Conservation (phyloP, 1,284 basidiomycete genomes). For the Ustanciosporium gigantosporum region DNA sequence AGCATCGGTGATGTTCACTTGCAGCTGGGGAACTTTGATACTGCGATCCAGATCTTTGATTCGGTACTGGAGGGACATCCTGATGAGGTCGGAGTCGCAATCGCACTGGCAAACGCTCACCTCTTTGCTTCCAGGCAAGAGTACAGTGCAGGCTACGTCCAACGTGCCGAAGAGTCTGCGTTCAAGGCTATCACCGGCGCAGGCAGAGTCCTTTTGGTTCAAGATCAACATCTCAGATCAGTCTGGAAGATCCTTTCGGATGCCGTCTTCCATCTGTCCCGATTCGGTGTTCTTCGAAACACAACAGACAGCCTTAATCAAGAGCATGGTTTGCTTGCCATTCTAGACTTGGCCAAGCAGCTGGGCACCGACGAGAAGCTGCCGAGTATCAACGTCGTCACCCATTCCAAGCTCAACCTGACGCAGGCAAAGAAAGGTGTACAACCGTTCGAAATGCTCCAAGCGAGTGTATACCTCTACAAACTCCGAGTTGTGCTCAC, state of each 20-base stretch:
- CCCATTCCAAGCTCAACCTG: conserved; percentile 6
- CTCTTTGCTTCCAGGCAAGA: conserved; percentile 75
- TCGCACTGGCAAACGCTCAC: conserved; percentile 75
- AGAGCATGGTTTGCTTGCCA: not conserved
- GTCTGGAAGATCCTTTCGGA: conserved; percentile 88
- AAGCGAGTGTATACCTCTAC: conserved; percentile 43
- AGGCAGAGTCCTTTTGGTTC: conserved; percentile 66
- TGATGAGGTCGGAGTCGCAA: conserved; percentile 70
- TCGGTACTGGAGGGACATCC: conserved; percentile 69
- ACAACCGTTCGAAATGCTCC: conserved; percentile 10
- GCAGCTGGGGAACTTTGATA: conserved; percentile 75
- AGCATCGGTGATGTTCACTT: conserved; percentile 83
- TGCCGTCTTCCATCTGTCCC: conserved; percentile 66
- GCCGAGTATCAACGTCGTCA: conserved; percentile 40
- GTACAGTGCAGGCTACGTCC: conserved; percentile 71
- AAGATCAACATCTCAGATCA: conserved; percentile 59
- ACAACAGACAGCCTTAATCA: not conserved
- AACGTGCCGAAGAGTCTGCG: conserved; percentile 76
- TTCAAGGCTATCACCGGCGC: conserved; percentile 68
- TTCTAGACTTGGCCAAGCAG: conserved; percentile 32
- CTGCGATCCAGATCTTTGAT: conserved; percentile 74
- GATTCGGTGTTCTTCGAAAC: conserved; percentile 16
- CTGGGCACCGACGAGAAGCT: conserved; percentile 46
- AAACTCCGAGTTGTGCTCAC: conserved; percentile 51
- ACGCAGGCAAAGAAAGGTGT: not conserved